A percentile compares a stretch with the other conserved stretches of the same genome.
phyloP scores from a whole-genome alignment of 768 basidiomycete genomes.

The Auricularia cornea region DNA sequence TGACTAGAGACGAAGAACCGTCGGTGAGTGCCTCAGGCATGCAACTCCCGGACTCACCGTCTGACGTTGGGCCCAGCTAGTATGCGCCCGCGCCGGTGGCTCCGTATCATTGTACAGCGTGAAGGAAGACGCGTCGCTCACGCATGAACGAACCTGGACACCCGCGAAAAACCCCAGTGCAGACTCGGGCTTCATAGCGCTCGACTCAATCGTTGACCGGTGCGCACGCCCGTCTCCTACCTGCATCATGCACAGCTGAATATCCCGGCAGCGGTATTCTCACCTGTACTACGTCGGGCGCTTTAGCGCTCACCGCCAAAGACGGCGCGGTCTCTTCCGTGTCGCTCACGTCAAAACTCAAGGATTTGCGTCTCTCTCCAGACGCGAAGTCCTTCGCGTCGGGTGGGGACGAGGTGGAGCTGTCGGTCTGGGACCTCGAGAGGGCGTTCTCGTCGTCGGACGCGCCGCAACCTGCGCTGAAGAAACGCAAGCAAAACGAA shows the following conservation, averaged over 20 bases:
- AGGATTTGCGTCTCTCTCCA: conserved; percentile 53
- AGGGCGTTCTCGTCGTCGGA: conserved; percentile 33
- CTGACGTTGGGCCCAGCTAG: conserved; percentile 64
- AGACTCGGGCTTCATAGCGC: conserved; percentile 51
- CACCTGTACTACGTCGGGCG: conserved; percentile 72
- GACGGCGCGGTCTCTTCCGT: conserved; percentile 22
- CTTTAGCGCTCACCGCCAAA: conserved; percentile 43
- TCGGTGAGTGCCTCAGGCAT: neutral
- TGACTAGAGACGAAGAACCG: conserved; percentile 16
- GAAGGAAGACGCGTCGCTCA: conserved; percentile 29
- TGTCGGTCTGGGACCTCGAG: conserved; percentile 74
- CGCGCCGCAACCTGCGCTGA: conserved; percentile 19
- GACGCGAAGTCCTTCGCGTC: conserved; percentile 58
- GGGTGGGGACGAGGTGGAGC: conserved; percentile 79
- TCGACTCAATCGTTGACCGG: conserved; percentile 37
- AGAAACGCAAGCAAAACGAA: conserved; percentile 35
- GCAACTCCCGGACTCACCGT: conserved; percentile 8
- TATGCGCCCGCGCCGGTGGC: conserved; percentile 58
- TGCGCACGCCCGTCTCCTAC: neutral
- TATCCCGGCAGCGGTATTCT: conserved; percentile 39
- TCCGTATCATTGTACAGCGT: conserved; percentile 37
- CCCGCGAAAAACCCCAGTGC: conserved; percentile 45
- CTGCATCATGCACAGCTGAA: neutral
- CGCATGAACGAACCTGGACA: conserved; percentile 44
- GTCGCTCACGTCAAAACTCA: conserved; percentile 59